A percentile compares a stretch with the other conserved stretches of the same genome.
phyloP scores from a whole-genome alignment of 2,329 filamentous ascomycete species.

The Aureobasidium sp. region DNA sequence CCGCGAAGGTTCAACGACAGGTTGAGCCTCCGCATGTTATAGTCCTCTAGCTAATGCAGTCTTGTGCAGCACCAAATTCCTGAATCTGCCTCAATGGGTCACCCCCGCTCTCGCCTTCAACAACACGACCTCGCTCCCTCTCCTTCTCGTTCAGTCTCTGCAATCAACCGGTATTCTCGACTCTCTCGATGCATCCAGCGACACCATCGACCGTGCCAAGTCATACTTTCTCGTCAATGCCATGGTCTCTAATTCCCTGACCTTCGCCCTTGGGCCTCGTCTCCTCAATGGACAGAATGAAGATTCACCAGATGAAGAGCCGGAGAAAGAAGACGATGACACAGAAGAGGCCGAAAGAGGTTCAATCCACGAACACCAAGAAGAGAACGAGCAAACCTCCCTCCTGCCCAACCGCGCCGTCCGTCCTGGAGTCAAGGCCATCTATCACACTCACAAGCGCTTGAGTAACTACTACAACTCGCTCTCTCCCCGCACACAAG shows the following conservation, averaged over 20 bases:
- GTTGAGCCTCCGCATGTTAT: not conserved
- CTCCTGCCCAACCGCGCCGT: slow-evolving; percentile 40
- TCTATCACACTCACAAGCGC: slow-evolving; percentile 28
- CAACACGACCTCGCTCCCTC: slow-evolving; percentile 48
- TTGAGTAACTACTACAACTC: slow-evolving; percentile 29
- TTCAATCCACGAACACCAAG: slow-evolving; percentile 15
- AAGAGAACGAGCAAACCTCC: slow-evolving; percentile 41
- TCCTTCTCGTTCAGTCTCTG: slow-evolving; percentile 46
- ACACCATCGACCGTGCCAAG: slow-evolving; percentile 51
- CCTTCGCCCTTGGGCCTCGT: slow-evolving; percentile 54
- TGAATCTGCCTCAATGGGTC: slow-evolving; percentile 46
- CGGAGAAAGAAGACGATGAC: slow-evolving; percentile 19
- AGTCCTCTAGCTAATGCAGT: not conserved
- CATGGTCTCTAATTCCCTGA: slow-evolving; percentile 55
- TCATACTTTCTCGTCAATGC: slow-evolving; percentile 60
- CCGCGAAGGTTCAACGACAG: not conserved
- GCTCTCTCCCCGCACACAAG: slow-evolving; percentile 32
- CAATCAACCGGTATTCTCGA: slow-evolving; percentile 50
- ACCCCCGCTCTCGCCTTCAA: slow-evolving; percentile 49
- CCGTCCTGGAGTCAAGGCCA: slow-evolving; percentile 22
- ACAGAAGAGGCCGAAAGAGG: slow-evolving; percentile 23
- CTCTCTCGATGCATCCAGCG: slow-evolving; percentile 34
- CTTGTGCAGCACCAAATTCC: slow-evolving; percentile 28
- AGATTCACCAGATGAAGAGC: slow-evolving; percentile 28
- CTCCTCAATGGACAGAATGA: slow-evolving; percentile 45